Evolutionary conservation across 495 filamentous ascomycete genomes (phyloP), one percentile per base, ranked within the genome.

Genomic region (Poronia punctata): DNA sequence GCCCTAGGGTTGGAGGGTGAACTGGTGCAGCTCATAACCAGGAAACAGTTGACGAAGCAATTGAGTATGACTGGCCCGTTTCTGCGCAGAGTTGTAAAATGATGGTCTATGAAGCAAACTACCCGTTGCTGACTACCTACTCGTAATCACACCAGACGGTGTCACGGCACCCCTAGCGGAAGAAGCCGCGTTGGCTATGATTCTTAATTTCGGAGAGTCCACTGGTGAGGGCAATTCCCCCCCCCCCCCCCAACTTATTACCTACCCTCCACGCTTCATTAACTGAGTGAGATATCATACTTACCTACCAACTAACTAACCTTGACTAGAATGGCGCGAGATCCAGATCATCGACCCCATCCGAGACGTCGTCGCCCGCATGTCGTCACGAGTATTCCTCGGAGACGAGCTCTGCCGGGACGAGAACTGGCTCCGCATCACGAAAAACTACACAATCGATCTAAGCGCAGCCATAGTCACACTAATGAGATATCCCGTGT

Each of bases 381-480:
- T 73, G 11, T 66, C 69, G 0, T 62, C 66, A 1, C 54, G 65
- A 14, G 51, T 71, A 31, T 75, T 76, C 37, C 47, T 74, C 3
- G 74, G 74, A 15, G 50, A 63, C 3, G 56, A 66, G n/a, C 43
- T 74, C 4, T 65, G 65, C 38, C 61, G 66, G 14, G 56, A 72
- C 36, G 48, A 57, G 5, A 51, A 63, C 16, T 76, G 71, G 72
- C 53, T 71, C 8, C 40, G 44, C 0, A 56, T 70, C 1, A 59
- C 63, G 0, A 52, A 63, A 11, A 46, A 62, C 16, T 74, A 70
- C 43, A 61, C 67, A 1, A 33, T 61, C 0, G 46, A 54, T 18
- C 43, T 40, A 14, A 53, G 64, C 16, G n/a, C 26, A 1, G 68
- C 56, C 0, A 41, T 59, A 1, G 38, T 43, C 14, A 50, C 45